Base-by-base conservation (phyloP, 2,329 filamentous ascomycete species). In the Byssothecium circinans region DNA sequence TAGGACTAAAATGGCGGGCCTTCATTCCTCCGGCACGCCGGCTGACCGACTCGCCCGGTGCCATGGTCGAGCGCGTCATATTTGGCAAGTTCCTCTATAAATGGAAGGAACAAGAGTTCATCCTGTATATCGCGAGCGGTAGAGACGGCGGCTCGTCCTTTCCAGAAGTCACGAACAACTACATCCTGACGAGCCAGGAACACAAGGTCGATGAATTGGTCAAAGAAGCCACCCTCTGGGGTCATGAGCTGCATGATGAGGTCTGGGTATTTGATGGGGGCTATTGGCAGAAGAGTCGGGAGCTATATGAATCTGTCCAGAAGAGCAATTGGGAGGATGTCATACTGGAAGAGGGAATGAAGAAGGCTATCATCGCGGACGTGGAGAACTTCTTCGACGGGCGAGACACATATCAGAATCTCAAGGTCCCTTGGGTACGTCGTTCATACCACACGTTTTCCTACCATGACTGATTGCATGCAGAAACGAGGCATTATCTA, bases 201-300 rank as follows among this genome's bases (percentile, higher is more conserved):
- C 54, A 65, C 47, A 65, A 65, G 50, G 55, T 64, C 33, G 78
- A 86, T 49, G 72, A 74, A 3, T 71, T 88, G 33, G 67, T 87
- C 23, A 70, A 79, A 7, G 78, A 78, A 2, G 82, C 78, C 0
- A 79, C 81, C 0, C 63, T 68, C 17, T 87, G 81, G 80, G 71
- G 69, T 18, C 72, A 69, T 45, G 76, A 83, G 53, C 68, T 87
- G 17, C 83, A 85, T 58, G 71, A 81, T 20, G 83, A 87, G 68
- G 78, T 88, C 23, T 83, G 83, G 75, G 82, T 89, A 0, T 88
- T 82, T 57, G 84, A 88, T 53, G 62, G 76, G 12, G 82, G 83
- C 3, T 74, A 50, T 32, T 89, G 86, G 85, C 72, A 78, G 61
- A 87, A 87, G 71, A 82, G 74, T 60, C 71, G 70, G 3, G 81